Base-by-base conservation (phyloP, 495 filamentous ascomycete species). In the Tirmania nivea region DNA sequence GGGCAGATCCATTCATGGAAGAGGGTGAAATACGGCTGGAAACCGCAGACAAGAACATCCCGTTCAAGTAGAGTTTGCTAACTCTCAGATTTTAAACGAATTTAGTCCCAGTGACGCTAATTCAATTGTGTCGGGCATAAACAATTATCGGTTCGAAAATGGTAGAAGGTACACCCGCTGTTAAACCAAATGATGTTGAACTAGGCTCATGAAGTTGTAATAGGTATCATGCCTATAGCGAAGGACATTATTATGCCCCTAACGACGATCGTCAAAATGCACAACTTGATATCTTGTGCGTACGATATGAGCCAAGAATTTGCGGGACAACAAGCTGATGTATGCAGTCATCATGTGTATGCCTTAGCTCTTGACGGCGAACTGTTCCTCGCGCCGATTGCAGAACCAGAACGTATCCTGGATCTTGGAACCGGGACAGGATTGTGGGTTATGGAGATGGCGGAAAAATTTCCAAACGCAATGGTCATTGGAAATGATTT, bases 401-500 rank as follows among this genome's bases (percentile, higher is more conserved):
- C 64, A 10, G 65, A 72, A n/a, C 69, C 74, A 1, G 71, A 80
- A 53, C 75, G 75, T 53, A 73, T 80, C 19, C 68, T 84, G 10
- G 81, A 86, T 57, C 60, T 84, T 37, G 81, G 81, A 47, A 84
- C 80, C 0, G 81, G 81, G 10, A 65, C 61, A 20, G 57, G 60
- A 17, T 62, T 69, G n/a, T 77, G 75, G 73, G 70, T 70, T n/a
- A 70, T 72, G 16, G 70, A 71, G 36, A 65, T 78, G 60, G 76
- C 69, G 19, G 71, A 75, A 56, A 52, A 57, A 52, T 73, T 68
- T 42, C 70, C 73, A 4, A 55, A 62, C 10, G 65, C 72, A 8
- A 47, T 63, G 48, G 61, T 76, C 54, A 73, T 70, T 49, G 80
- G 80, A 48, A 77, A 75, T 14, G 80, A 84, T 57, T 69, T 84